Percentiles rank a stretch among this genome's conserved stretches.
phyloP scores from a whole-genome alignment of 106 monocot genomes.

The Vanilla planifolia region DNA sequence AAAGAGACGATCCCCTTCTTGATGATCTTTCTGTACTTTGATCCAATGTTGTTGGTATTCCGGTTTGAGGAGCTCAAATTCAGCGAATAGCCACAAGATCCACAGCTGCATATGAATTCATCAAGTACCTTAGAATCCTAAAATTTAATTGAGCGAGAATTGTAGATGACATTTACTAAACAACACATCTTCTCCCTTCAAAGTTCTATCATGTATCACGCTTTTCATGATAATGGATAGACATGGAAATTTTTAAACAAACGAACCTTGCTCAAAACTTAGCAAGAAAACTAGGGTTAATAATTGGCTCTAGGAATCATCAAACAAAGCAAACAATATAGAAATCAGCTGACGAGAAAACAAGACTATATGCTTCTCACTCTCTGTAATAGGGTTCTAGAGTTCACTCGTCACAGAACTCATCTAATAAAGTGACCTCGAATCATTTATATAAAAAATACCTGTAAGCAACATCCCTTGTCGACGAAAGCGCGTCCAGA shows the following conservation, averaged over 20 bases:
- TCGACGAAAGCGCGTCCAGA: background rate
- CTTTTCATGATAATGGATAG: too few species aligned
- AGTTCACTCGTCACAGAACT: too few species aligned
- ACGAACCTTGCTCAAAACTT: background rate
- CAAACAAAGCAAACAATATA: background rate
- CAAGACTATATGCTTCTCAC: too few species aligned
- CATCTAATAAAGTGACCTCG: too few species aligned
- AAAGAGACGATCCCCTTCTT: conserved; percentile 51
- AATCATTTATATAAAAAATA: too few species aligned
- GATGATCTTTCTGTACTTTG: conserved; percentile 44
- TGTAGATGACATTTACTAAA: too few species aligned
- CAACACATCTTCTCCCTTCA: too few species aligned
- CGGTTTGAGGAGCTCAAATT: conserved; percentile 45
- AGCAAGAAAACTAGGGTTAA: background rate
- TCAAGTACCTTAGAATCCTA: background rate
- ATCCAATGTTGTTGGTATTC: conserved; percentile 39
- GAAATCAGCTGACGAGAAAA: too few species aligned
- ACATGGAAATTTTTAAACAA: too few species aligned
- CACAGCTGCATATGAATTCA: conserved; percentile 44
- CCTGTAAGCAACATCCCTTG: background rate
- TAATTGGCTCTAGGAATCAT: background rate
- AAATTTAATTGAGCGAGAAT: background rate
- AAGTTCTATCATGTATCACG: too few species aligned
- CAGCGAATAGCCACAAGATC: conserved; percentile 49
- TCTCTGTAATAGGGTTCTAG: too few species aligned